phyloP scores from a whole-genome alignment of 192 early-diverging fungal species.

The Coemansia javaensis region DNA sequence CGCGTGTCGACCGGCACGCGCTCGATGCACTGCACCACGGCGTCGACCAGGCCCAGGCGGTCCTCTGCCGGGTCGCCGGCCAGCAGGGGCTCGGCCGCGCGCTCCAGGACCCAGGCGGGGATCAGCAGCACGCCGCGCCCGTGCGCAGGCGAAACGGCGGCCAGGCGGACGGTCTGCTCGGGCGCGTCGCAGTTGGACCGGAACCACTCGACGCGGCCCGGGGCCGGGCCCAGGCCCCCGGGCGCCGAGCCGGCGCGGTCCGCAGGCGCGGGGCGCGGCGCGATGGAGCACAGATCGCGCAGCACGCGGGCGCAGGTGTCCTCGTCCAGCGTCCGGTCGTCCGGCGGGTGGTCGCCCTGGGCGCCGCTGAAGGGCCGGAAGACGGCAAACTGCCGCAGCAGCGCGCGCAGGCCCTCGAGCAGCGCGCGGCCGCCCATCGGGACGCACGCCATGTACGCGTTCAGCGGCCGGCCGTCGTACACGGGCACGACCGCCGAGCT shows the following conservation, averaged over 20 bases:
- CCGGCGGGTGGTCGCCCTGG: not conserved
- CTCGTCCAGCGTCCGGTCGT: not conserved
- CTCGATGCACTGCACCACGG: slow-evolving; percentile 54
- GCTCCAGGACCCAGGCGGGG: slow-evolving; percentile 83
- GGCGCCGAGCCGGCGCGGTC: not conserved
- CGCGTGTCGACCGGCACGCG: slow-evolving; percentile 68
- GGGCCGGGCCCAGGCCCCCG: not conserved
- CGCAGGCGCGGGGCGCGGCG: slow-evolving; percentile 2
- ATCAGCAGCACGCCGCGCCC: slow-evolving; percentile 51
- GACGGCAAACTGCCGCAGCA: slow-evolving; percentile 6
- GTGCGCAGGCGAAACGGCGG: slow-evolving; percentile 21
- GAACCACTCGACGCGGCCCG: slow-evolving; percentile 15
- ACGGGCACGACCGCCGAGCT: slow-evolving; percentile 76
- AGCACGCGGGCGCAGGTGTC: not conserved
- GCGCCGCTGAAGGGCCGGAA: slow-evolving; percentile 4
- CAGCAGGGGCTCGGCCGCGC: slow-evolving; percentile 74
- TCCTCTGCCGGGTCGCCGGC: slow-evolving; percentile 65
- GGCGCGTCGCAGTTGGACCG: not conserved
- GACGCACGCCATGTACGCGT: slow-evolving; percentile 2
- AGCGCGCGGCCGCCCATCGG: slow-evolving; percentile 15
- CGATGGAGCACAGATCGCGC: slow-evolving; percentile 5
- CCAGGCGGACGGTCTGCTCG: not conserved
- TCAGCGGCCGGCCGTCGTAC: slow-evolving; percentile 25
- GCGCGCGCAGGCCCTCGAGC: slow-evolving; percentile 1
- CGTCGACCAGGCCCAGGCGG: slow-evolving; percentile 53